Conservation (phyloP, 129 eudicot genomes). For the Chrysanthemum seticuspe region DNA sequence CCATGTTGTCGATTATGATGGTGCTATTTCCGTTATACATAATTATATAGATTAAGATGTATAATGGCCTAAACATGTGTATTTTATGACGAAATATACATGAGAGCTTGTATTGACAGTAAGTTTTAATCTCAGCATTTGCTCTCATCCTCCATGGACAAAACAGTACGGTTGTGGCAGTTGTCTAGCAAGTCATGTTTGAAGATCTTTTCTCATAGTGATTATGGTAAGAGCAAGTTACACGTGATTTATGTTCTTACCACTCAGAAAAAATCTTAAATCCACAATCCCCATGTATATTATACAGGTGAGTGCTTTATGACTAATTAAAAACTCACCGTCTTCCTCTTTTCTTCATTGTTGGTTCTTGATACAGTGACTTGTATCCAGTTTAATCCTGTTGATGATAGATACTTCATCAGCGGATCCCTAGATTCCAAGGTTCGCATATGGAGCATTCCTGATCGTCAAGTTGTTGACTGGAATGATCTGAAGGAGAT, state of each 20-base stretch:
- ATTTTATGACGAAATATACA: constrained; percentile 12
- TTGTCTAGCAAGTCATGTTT: constrained; percentile 85
- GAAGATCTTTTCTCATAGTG: constrained; percentile 96
- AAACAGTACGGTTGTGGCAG: constrained; percentile 95
- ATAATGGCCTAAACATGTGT: neutral
- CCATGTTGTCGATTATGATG: neutral
- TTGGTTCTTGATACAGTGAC: constrained; percentile 63
- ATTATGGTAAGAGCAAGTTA: constrained; percentile 62
- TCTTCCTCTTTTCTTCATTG: neutral
- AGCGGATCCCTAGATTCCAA: constrained; percentile 96
- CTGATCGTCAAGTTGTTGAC: constrained; percentile 96
- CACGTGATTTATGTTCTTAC: constrained; percentile 1
- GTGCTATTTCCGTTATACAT: constrained; percentile 3
- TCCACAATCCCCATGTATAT: too few species aligned
- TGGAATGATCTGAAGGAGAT: constrained; percentile 98
- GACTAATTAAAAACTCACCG: neutral
- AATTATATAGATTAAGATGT: neutral
- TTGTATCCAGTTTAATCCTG: constrained; percentile 99
- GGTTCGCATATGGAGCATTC: constrained; percentile 99
- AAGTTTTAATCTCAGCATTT: constrained; percentile 57
- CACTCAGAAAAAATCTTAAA: neutral
- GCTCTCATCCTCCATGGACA: constrained; percentile 99
- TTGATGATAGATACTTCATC: constrained; percentile 89
- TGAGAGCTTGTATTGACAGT: neutral
- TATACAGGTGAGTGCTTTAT: neutral